Conservation (phyloP, 176 grass and related monocot genomes). For the Coix lacrymajobi region DNA sequence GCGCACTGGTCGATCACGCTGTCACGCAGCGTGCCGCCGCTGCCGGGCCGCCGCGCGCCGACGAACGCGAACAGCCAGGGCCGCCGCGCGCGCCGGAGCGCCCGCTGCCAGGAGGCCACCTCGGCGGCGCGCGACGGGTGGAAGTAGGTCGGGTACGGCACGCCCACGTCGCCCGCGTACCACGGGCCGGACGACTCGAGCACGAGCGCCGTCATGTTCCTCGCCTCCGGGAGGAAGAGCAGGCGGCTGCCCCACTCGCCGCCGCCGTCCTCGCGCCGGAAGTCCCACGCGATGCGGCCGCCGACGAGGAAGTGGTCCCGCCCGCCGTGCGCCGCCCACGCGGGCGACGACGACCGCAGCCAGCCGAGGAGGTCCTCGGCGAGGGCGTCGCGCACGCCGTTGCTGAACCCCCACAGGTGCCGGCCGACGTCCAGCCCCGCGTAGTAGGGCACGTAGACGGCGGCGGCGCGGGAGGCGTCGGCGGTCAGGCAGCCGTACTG, state of each 20-base stretch:
- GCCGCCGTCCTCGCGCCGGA: slow-evolving; percentile 28
- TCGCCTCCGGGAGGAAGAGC: slow-evolving; percentile 38
- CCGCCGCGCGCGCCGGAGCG: slow-evolving; percentile 23
- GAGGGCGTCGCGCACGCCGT: slow-evolving; percentile 33
- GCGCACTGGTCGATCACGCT: slow-evolving; percentile 40
- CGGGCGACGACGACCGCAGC: slow-evolving; percentile 22
- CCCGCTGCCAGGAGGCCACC: slow-evolving; percentile 47
- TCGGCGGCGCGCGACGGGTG: slow-evolving; percentile 46
- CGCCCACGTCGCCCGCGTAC: slow-evolving; percentile 25
- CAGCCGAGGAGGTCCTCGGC: slow-evolving; percentile 27
- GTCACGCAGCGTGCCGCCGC: slow-evolving; percentile 29
- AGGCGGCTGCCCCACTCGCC: slow-evolving; percentile 60
- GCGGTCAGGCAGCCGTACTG: slow-evolving; percentile 57
- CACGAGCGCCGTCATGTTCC: slow-evolving; percentile 56
- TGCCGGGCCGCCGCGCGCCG: slow-evolving; percentile 13
- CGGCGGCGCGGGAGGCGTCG: slow-evolving; percentile 36
- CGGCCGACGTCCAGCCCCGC: slow-evolving; percentile 56
- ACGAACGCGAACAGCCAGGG: slow-evolving; percentile 64
- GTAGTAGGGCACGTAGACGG: slow-evolving; percentile 69
- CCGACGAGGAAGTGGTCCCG: slow-evolving; percentile 63
- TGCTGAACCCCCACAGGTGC: slow-evolving; percentile 47
- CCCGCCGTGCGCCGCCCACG: slow-evolving; percentile 37
- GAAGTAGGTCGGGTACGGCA: slow-evolving; percentile 81
- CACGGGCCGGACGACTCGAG: slow-evolving; percentile 49
- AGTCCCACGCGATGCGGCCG: slow-evolving; percentile 64